These are phyloP conservation scores for Saturnispora hagleri DNA, from an alignment of 805 yeast species.

Conservation along the genomic window DNA sequence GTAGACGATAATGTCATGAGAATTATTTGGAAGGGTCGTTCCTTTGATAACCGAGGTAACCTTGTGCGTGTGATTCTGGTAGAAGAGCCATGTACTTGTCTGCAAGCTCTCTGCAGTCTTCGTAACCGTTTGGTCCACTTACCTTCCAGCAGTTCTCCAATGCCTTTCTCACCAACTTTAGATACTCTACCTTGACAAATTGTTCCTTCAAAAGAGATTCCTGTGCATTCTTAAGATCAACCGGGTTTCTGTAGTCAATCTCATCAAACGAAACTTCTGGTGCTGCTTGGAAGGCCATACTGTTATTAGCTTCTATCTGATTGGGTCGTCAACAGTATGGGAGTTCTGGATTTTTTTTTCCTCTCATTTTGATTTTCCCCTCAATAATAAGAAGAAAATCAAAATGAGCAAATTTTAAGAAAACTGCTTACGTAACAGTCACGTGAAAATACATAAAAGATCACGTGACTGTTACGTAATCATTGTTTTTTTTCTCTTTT, in stretches of 20 bases:
- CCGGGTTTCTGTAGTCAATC: constrained; percentile 61
- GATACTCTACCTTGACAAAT: constrained; percentile 59
- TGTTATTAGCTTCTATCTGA: background rate
- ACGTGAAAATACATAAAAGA: background rate
- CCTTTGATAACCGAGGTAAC: constrained; percentile 80
- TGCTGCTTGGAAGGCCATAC: constrained; percentile 30
- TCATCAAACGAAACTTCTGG: constrained; percentile 77
- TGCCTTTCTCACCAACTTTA: constrained; percentile 64
- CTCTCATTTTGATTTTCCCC: background rate
- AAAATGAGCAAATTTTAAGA: background rate
- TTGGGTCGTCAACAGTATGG: background rate
- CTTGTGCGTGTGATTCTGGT: constrained; percentile 58
- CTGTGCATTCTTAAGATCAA: constrained; percentile 63
- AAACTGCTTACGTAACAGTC: background rate
- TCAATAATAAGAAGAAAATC: background rate
- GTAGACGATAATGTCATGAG: background rate
- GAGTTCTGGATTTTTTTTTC: background rate
- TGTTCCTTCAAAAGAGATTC: constrained; percentile 71
- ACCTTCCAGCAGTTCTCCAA: constrained; percentile 58
- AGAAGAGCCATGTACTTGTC: constrained; percentile 71
- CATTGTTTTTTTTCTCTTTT: background rate
- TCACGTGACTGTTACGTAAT: background rate
- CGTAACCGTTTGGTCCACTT: constrained; percentile 58
- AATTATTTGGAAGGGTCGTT: constrained; percentile 69
- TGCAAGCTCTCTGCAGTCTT: constrained; percentile 73